These are phyloP conservation scores for Thalassiosira mediterranea DNA, from an alignment of 352 stramenopile species.

Conservation along the genomic window DNA sequence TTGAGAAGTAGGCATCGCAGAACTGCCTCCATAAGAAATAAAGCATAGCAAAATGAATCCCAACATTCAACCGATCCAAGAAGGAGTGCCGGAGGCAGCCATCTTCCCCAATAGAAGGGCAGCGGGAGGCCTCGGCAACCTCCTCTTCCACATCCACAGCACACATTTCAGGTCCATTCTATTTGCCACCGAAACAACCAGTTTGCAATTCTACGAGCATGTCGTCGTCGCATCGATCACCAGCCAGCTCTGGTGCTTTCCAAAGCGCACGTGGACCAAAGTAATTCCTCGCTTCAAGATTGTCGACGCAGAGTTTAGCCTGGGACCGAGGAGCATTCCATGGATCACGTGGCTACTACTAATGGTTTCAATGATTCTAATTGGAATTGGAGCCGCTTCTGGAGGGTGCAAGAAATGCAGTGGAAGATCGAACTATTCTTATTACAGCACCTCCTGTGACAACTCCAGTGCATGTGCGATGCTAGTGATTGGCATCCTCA, in stretches of 20 bases:
- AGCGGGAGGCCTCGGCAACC: constrained; percentile 3
- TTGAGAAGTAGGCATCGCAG: too few relatives aligned
- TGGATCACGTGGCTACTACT: not conserved
- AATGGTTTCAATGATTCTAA: not conserved
- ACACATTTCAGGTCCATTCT: constrained; percentile 10
- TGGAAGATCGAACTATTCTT: too few relatives aligned
- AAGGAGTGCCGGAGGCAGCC: too few relatives aligned
- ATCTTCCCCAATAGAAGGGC: too few relatives aligned
- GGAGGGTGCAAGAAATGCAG: not conserved
- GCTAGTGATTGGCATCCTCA: constrained; percentile 13
- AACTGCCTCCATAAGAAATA: too few relatives aligned
- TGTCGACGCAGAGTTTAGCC: constrained; percentile 19
- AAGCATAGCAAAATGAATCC: too few relatives aligned
- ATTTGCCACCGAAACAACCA: constrained; percentile 16
- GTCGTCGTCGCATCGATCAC: constrained; percentile 29
- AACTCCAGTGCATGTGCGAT: constrained; percentile 6
- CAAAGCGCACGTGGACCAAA: constrained; percentile 6
- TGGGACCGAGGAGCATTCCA: constrained; percentile 2
- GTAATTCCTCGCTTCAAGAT: constrained; percentile 54
- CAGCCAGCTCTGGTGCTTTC: constrained; percentile 41
- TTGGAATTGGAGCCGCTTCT: not conserved
- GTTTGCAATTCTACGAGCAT: constrained; percentile 36
- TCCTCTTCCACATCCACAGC: constrained; percentile 37
- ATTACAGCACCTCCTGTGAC: too few relatives aligned
- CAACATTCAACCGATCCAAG: too few relatives aligned